Evolutionary conservation across 345 rosid species (phyloP).

Genomic region (Citropsis articulata): DNA sequence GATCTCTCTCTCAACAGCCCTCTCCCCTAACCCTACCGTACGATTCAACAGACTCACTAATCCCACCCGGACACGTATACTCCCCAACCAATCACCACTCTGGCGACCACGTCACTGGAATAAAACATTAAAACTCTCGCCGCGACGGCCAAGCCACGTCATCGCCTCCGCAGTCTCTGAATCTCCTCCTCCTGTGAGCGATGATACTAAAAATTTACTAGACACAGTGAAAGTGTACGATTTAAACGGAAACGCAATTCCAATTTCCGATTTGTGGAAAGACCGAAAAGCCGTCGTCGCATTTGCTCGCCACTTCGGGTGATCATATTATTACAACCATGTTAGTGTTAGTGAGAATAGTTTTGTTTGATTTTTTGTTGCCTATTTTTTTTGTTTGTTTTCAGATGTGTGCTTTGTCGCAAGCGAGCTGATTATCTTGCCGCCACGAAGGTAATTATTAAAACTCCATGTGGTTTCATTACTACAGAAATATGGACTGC

Average conservation of each 20-base stretch:
- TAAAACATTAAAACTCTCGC: conserved; percentile 11
- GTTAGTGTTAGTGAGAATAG: not conserved
- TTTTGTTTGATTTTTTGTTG: not conserved
- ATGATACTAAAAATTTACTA: conserved; percentile 38
- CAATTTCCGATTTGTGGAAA: conserved; percentile 81
- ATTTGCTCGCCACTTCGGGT: conserved; percentile 96
- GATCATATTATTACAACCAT: not conserved
- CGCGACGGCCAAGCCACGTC: conserved; percentile 26
- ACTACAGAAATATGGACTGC: not conserved
- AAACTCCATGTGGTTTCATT: not conserved
- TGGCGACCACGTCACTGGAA: not conserved
- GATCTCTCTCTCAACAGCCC: conserved; percentile 34
- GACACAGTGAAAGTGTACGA: conserved; percentile 59
- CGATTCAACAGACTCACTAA: conserved; percentile 14
- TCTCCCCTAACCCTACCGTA: conserved; percentile 19
- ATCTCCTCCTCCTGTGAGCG: conserved; percentile 35
- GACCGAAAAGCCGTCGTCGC: conserved; percentile 81
- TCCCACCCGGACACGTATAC: conserved; percentile 2
- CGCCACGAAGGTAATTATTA: conserved; percentile 59
- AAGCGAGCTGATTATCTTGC: conserved; percentile 89
- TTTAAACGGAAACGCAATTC: conserved; percentile 61
- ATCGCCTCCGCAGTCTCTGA: conserved; percentile 52
- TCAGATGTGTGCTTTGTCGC: conserved; percentile 85
- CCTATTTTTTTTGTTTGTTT: conserved; percentile 7
- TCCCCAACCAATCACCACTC: not conserved